phyloP scores from a whole-genome alignment of 495 filamentous ascomycete genomes.

The Aspergillus funiculosus region DNA sequence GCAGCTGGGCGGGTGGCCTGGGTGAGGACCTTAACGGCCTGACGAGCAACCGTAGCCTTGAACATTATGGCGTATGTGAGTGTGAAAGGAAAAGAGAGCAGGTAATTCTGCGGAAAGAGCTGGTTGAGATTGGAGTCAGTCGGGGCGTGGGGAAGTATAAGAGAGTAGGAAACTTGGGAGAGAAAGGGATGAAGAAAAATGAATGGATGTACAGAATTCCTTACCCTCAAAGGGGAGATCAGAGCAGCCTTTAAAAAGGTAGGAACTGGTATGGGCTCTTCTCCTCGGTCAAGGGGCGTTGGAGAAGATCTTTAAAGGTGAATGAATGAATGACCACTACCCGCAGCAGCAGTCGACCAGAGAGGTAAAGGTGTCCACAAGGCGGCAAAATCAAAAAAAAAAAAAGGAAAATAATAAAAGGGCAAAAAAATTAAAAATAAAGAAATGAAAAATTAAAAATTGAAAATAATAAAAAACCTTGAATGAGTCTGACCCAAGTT shows the following conservation, averaged over 20 bases:
- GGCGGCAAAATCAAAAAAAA: slow-evolving; percentile 11
- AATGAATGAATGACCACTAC: not conserved
- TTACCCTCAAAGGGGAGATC: not conserved
- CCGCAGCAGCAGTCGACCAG: not conserved
- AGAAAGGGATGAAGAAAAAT: not conserved
- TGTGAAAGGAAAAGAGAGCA: not conserved
- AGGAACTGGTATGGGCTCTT: slow-evolving; percentile 1
- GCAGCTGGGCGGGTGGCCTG: slow-evolving; percentile 22
- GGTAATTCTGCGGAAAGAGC: not conserved
- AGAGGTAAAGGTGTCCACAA: slow-evolving; percentile 11
- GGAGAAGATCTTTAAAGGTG: slow-evolving; percentile 1
- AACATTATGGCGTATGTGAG: slow-evolving; percentile 25
- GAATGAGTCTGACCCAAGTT: too few species aligned
- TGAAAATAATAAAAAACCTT: slow-evolving; percentile 8
- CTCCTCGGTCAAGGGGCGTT: slow-evolving; percentile 5
- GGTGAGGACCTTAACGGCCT: slow-evolving; percentile 26
- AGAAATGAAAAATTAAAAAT: slow-evolving; percentile 4
- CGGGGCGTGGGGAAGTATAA: not conserved
- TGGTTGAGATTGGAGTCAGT: not conserved
- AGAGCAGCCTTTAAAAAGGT: slow-evolving; percentile 1
- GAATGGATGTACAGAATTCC: slow-evolving; percentile 9
- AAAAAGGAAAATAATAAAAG: slow-evolving; percentile 1
- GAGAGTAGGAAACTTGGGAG: slow-evolving; percentile 3
- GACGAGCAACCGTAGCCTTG: slow-evolving; percentile 28
- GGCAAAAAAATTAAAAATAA: not conserved